Evolutionary conservation across 1,284 basidiomycete genomes (phyloP).

Genomic region (Ceratobasidium sp.): DNA sequence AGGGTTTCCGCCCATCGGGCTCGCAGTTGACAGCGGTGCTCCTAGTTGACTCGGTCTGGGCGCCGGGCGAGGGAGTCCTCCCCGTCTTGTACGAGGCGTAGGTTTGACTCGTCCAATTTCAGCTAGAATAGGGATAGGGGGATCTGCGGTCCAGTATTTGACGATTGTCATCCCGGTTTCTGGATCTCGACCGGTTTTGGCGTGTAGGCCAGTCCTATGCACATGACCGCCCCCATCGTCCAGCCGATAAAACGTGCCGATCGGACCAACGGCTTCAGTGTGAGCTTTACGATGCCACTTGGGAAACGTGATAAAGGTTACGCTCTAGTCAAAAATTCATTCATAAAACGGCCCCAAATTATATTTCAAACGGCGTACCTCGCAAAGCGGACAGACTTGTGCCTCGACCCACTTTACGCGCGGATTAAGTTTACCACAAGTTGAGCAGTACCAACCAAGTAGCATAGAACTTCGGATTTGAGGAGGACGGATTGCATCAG

Average conservation of each 20-base stretch:
- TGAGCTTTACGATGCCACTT: constrained; percentile 35
- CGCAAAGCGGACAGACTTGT: constrained; percentile 32
- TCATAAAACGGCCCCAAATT: neutral
- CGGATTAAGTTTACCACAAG: constrained; percentile 21
- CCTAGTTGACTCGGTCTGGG: neutral
- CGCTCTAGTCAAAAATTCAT: neutral
- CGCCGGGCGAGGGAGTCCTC: neutral
- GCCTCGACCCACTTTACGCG: constrained; percentile 8
- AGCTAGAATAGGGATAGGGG: constrained; percentile 27
- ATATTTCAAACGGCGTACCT: neutral
- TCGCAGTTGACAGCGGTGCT: neutral
- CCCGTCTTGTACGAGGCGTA: neutral
- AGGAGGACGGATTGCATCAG: neutral
- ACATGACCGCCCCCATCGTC: constrained; percentile 26
- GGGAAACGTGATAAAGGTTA: neutral
- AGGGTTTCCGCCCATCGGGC: neutral
- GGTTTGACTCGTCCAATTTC: constrained; percentile 1
- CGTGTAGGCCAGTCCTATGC: constrained; percentile 19
- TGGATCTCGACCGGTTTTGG: constrained; percentile 4
- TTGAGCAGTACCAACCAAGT: constrained; percentile 16
- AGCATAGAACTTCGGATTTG: constrained; percentile 20
- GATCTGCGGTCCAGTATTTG: constrained; percentile 32
- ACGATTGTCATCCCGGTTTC: constrained; percentile 22
- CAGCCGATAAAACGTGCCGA: constrained; percentile 26
- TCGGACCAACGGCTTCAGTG: constrained; percentile 20